These are phyloP conservation scores for Neurospora terricola DNA, from an alignment of 495 filamentous ascomycete genomes.

Conservation along the genomic window DNA sequence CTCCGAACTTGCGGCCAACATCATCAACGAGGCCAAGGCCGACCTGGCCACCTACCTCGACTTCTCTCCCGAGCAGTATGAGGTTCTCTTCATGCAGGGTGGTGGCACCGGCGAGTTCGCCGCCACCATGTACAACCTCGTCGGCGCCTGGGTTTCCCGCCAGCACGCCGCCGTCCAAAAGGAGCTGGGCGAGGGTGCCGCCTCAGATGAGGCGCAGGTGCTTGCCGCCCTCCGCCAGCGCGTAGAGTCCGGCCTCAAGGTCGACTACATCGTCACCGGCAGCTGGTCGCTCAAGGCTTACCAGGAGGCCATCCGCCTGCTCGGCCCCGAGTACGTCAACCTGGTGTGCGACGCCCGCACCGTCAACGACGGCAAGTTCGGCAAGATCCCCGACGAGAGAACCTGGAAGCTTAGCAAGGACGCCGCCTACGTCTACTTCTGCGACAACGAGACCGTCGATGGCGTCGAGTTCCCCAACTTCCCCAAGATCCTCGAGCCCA, in stretches of 20 bases:
- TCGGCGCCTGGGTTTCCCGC: conserved; percentile 68
- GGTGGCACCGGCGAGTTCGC: conserved; percentile 79
- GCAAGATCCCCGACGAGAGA: conserved; percentile 64
- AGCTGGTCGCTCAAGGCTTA: conserved; percentile 85
- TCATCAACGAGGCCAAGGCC: conserved; percentile 56
- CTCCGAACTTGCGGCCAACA: conserved; percentile 60
- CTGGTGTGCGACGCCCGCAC: conserved; percentile 62
- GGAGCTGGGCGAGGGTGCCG: conserved; percentile 24
- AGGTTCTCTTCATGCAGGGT: conserved; percentile 71
- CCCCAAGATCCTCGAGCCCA: conserved; percentile 50
- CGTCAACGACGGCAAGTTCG: conserved; percentile 75
- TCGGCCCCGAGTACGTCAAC: conserved; percentile 73
- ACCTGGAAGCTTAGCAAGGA: conserved; percentile 67
- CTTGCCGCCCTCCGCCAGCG: conserved; percentile 51
- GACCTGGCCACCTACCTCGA: conserved; percentile 60
- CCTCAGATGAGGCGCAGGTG: conserved; percentile 38
- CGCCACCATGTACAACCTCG: conserved; percentile 71
- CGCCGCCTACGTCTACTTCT: conserved; percentile 79
- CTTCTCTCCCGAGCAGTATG: conserved; percentile 60
- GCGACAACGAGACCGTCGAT: conserved; percentile 91
- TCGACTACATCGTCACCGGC: conserved; percentile 89
- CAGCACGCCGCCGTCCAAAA: conserved; percentile 34
- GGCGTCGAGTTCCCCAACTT: conserved; percentile 87
- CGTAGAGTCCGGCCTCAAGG: conserved; percentile 54
- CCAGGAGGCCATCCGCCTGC: conserved; percentile 67